These are phyloP conservation scores for Colletotrichum scovillei DNA, from an alignment of 2,329 filamentous ascomycete species.

Conservation along the genomic window DNA sequence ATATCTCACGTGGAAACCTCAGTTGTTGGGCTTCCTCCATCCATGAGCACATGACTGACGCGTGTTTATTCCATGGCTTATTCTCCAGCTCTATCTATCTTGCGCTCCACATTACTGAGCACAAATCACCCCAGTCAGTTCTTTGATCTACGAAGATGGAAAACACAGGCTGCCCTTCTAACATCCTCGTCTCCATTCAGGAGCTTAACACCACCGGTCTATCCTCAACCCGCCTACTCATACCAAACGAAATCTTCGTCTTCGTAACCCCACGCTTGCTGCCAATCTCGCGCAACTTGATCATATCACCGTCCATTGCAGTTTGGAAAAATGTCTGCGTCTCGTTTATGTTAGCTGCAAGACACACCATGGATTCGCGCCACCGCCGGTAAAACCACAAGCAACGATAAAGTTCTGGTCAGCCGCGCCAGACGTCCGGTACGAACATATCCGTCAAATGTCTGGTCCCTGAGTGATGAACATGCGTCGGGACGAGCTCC, in stretches of 20 bases:
- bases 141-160: not conserved
- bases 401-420: not conserved
- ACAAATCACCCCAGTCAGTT: not conserved
- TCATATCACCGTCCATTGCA: not conserved
- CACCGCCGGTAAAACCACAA: not conserved
- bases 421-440: not conserved
- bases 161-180: not conserved
- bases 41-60: too few species aligned
- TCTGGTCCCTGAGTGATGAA: not conserved
- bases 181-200: not conserved
- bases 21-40: too few species aligned
- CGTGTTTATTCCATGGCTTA: too few species aligned
- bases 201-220: not conserved
- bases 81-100: not conserved
- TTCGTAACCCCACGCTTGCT: not conserved
- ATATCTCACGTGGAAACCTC: too few species aligned
- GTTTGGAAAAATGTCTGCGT: not conserved
- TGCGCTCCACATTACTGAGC: not conserved
- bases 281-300: not conserved
- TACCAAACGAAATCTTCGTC: not conserved
- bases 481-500: not conserved
- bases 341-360: not conserved
- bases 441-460: not conserved
- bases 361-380: not conserved
- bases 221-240: not conserved